Base-by-base conservation (phyloP, 2,329 filamentous ascomycete genomes). In the Scopulariopsis brevicaulis region DNA sequence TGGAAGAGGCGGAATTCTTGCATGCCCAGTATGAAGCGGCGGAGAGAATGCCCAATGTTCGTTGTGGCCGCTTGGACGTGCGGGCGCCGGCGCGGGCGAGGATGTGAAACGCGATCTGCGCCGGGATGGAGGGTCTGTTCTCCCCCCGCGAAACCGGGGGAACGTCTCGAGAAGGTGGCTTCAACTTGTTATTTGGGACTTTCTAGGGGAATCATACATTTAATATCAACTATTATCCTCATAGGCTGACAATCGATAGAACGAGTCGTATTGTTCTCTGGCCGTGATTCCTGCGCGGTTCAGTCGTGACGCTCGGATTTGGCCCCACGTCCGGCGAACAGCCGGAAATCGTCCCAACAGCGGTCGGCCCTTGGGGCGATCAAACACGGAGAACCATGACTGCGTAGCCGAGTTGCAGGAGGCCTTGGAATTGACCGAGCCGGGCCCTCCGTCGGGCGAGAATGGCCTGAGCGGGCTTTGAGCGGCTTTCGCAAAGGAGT, bases 101-200 rank as follows among this genome's bases (percentile, higher is more conserved):
- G 37, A 55, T 32, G 24, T 58, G 56, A 58, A 58, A 58, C 56
- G 40, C 46, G 50, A 58, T 52, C 55, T 28, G 14, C 28, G 15
- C 43, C 34, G 32, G 43, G 55, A 56, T 35, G 43, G 15, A 32
- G n/a, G 22, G 22, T 15, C 37, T 28, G 54, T 50, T 37, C 14
- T 35, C 24, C 37, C 54, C 14, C 54, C 25, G 37, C 46, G 28
- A 8, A 32, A n/a, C 15, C 3, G 18, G 3, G n/a, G 15, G 40
- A 15, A 18, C 8, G 15, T 14, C 40, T n/a, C 6, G 18, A n/a
- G 18, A 46, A 46, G n/a, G n/a, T 8, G 7, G 18, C 12, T 40
- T 4, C 5, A 18, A 6, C 18, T 46, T 46, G 40, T 15, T 7
- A 46, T 46, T 14, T n/a, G 3, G 7, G 15, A 46, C 40, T 46